Evolutionary conservation across 192 early-diverging fungal species (phyloP).

Genomic region (Coemansia sp.): DNA sequence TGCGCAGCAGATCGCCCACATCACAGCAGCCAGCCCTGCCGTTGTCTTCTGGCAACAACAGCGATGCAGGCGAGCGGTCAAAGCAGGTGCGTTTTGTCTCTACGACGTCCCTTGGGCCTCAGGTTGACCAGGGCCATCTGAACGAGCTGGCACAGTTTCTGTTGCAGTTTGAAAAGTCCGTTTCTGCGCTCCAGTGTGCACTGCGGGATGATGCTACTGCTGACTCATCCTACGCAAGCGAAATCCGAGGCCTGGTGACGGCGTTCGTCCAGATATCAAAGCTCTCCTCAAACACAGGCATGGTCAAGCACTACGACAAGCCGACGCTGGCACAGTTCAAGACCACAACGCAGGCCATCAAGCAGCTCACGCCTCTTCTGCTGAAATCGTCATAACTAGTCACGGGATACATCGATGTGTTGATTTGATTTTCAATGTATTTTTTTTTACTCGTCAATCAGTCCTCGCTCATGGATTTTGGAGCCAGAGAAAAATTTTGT

Average conservation of each 20-base stretch:
- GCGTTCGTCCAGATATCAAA: slow-evolving; percentile 49
- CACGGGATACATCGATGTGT: background rate
- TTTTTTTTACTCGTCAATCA: slow-evolving; percentile 6
- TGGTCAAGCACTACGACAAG: slow-evolving; percentile 52
- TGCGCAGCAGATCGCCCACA: slow-evolving; percentile 6
- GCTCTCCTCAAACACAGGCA: slow-evolving; percentile 36
- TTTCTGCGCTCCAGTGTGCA: slow-evolving; percentile 16
- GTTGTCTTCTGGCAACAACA: background rate
- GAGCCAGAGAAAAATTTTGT: slow-evolving; percentile 17
- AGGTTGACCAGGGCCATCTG: slow-evolving; percentile 36
- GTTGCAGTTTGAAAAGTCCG: slow-evolving; percentile 37
- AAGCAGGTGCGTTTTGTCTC: slow-evolving; percentile 48
- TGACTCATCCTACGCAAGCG: background rate
- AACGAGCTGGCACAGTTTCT: slow-evolving; percentile 36
- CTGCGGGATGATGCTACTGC: background rate
- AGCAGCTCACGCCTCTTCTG: slow-evolving; percentile 33
- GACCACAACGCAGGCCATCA: slow-evolving; percentile 43
- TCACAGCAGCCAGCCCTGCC: slow-evolving; percentile 2
- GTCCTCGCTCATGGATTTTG: background rate
- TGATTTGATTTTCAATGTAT: background rate
- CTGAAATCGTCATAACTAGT: background rate
- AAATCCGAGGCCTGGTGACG: slow-evolving; percentile 26
- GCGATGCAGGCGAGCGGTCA: slow-evolving; percentile 23
- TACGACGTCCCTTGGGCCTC: slow-evolving; percentile 5
- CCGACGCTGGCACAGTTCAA: slow-evolving; percentile 49